Evolutionary conservation across 1,139 yeast genomes (phyloP).

Genomic region (Debaryomyces fabryi): DNA sequence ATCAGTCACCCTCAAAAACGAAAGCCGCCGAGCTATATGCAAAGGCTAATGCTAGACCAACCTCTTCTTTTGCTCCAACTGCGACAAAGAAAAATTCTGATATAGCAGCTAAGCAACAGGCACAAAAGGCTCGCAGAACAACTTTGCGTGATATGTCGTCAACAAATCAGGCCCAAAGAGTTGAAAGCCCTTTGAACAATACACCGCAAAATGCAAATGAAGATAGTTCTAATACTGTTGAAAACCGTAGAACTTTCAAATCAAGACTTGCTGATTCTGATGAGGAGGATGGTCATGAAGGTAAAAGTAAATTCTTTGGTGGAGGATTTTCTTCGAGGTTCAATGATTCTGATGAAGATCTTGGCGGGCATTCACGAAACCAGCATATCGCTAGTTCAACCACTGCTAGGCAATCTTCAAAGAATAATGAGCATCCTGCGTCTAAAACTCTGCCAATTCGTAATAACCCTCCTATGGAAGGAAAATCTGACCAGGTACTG

Average conservation of each 20-base stretch:
- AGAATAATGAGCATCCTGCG: background rate
- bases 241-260: slow-evolving; percentile 17
- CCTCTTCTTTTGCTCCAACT: slow-evolving; percentile 31
- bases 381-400: background rate
- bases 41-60: slow-evolving; percentile 48
- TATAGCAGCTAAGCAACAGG: background rate
- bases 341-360: slow-evolving; percentile 26
- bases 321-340: slow-evolving; percentile 16
- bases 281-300: slow-evolving; percentile 28
- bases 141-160: slow-evolving; percentile 17
- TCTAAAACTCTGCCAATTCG: background rate
- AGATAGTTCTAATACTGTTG: background rate
- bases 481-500: background rate
- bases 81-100: background rate
- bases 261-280: slow-evolving; percentile 65
- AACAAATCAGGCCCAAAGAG: background rate
- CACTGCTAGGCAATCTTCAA: background rate
- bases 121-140: slow-evolving; percentile 14
- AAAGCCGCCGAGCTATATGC: slow-evolving; percentile 54
- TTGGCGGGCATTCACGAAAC: slow-evolving; percentile 11
- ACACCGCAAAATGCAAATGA: background rate
- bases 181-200: background rate
- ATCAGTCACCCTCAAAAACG: slow-evolving; percentile 45
- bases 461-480: background rate
- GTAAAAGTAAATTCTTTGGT: background rate